Base-by-base conservation (phyloP, 352 stramenopile genomes). In the Phytophthora foliorum region DNA sequence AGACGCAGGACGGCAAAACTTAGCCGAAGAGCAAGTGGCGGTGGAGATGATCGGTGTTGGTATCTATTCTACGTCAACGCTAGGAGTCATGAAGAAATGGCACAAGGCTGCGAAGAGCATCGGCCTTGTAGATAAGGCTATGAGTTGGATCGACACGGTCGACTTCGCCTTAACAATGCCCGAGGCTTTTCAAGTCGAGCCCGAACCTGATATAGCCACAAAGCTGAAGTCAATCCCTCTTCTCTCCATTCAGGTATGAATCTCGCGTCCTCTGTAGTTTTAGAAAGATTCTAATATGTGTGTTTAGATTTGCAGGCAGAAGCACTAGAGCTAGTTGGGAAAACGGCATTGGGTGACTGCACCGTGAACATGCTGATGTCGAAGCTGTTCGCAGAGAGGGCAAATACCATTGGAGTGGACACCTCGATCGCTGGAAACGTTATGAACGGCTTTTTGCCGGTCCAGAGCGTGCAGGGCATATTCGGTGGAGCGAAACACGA, bases 21-120 rank as follows among this genome's bases (percentile, higher is more conserved):
- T 59, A 5, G 53, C 7, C 19, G 53, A 60, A 19, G 6, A 50
- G 38, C 14, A 60, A 22, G n/a, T 51, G 14, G 22, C 25, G 2
- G 53, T 60, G 13, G 55, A 63, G n/a, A 41, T 60, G 13, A 50
- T 60, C 27, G 53, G 53, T 16, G 53, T 51, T 10, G 53, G 53
- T 13, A 6, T 60, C 5, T 60, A 51, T 41, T 38, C 53, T 39
- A 60, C 53, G 5, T 9, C 3, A 51, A 51, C 38, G 7, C 24
- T 60, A 13, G 16, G 7, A 27, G 25, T 53, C 39, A 62, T 62
- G 54, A 62, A 62, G 27, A 29, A 52, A 34, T 58, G 34, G 51
- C 34, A 38, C 51, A 31, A 48, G 14, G 51, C 51, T 6, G 46
- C 16, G 22, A 45, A 45, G 14, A 38, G 19, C 3, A 7, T 36